Base-by-base conservation (phyloP, 2,329 filamentous ascomycete species). In the Sphaerostilbella broomeana region DNA sequence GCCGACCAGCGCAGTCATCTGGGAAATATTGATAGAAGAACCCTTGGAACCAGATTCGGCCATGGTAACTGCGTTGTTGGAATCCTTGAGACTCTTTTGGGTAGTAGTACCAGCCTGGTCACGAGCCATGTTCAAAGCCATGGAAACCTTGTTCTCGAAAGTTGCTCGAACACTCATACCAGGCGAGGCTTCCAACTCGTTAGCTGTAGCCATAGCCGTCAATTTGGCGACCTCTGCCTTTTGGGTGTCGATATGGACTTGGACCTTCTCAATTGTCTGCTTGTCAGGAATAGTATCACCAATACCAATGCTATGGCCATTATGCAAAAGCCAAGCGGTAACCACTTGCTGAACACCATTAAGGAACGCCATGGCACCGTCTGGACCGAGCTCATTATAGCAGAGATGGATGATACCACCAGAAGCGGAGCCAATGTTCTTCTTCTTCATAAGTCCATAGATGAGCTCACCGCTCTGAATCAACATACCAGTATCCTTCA, bases 121-220 rank as follows among this genome's bases (percentile, higher is more conserved):
- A 84, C 90, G 90, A 58, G 90, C 90, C 48, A 84, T 86, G 67
- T 98, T 97, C 39, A 98, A 72, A 41, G 86, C 86, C 62, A 89
- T 88, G 33, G 90, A 94, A 22, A 95, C 92, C 67, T 94, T 90
- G 68, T 85, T 94, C 66, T 99, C 92, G 58, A 99, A 98, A 0
- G 92, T 97, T 58, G 95, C 88, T 70, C 94, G 85, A 44, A 98
- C 84, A 50, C 94, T 98, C 89, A 98, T 95, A 76, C 92, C 92
- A 29, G 92, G 92, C 38, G 92, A 68, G n/a, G 89, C 79, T 62
- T 99, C 92, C 32, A 98, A 78, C 52, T 81, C 72, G 60, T 97
- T 94, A 35, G 80, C 79, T 4, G 89, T 94, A 2, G 94, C 94
- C 56, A 77, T 70, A 5, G 72, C 71, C 8, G 89, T 92, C 43